Conservation (phyloP, 495 filamentous ascomycete species). For the Aspergillus biplanus region DNA sequence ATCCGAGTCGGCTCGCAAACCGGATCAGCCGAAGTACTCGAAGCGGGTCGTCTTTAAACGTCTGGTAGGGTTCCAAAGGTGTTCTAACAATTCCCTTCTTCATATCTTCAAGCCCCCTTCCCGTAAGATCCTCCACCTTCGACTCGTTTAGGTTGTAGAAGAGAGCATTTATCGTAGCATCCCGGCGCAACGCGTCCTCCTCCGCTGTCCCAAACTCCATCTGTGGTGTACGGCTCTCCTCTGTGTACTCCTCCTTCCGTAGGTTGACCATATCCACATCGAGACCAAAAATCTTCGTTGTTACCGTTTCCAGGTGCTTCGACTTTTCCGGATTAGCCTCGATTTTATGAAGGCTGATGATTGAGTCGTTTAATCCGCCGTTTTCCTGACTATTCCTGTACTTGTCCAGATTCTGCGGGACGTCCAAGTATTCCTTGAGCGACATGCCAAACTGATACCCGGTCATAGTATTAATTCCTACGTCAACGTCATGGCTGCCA, state of each 20-base stretch:
- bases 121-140: conserved; percentile 82
- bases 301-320: conserved; percentile 94
- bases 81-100: conserved; percentile 73
- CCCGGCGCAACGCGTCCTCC: conserved; percentile 87
- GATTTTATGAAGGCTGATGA: conserved; percentile 69
- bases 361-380: conserved; percentile 39
- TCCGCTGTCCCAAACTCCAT: conserved; percentile 93
- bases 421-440: conserved; percentile 63
- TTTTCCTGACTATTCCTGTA: conserved; percentile 42
- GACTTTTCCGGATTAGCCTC: conserved; percentile 94
- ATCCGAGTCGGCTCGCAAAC: conserved; percentile 85
- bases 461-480: conserved; percentile 93
- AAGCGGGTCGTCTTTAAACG: conserved; percentile 93
- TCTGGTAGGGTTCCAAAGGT: conserved; percentile 85
- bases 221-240: conserved; percentile 83
- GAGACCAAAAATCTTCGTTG: conserved; percentile 79
- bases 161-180: conserved; percentile 93
- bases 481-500: conserved; percentile 88
- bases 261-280: conserved; percentile 96
- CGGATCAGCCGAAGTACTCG: conserved; percentile 86
- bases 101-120: conserved; percentile 75
- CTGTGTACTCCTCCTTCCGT: conserved; percentile 84
- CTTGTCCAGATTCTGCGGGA: conserved; percentile 56
- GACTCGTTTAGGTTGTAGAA: conserved; percentile 88
- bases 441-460: conserved; percentile 76